Evolutionary conservation across 176 grass and related monocot species (phyloP).

Genomic region (Alloteropsis semialata): DNA sequence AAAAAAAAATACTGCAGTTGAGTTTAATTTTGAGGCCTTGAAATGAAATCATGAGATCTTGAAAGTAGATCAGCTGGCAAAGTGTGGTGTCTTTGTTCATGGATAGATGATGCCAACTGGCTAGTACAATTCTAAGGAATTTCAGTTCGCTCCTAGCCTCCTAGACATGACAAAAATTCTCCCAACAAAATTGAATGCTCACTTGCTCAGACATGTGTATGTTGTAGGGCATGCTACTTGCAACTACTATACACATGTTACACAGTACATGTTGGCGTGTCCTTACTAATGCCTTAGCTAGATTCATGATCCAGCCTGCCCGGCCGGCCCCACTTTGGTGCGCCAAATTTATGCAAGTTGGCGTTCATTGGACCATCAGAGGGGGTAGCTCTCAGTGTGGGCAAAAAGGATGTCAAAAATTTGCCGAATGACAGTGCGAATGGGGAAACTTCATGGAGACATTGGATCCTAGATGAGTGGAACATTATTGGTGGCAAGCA

Average conservation of each 20-base stretch:
- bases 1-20: too few species aligned
- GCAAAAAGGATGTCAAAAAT: not conserved
- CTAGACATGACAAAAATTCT: not conserved
- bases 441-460: not conserved
- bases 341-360: slow-evolving; percentile 6
- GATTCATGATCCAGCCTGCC: slow-evolving; percentile 10
- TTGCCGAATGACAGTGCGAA: not conserved
- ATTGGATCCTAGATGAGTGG: slow-evolving; percentile 45
- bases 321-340: not conserved
- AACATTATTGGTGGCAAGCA: slow-evolving; percentile 24
- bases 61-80: too few species aligned
- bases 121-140: not conserved
- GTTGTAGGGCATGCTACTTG: not conserved
- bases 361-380: slow-evolving; percentile 11
- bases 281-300: not conserved
- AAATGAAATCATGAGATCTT: too few species aligned
- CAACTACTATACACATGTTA: not conserved
- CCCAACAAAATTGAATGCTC: not conserved
- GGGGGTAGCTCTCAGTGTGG: not conserved
- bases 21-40: too few species aligned
- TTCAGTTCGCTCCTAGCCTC: too few species aligned
- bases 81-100: too few species aligned
- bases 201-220: not conserved
- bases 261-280: not conserved
- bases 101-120: too few species aligned